Base-by-base conservation (phyloP, 139 green algal species). In the Micractinium sp. region DNA sequence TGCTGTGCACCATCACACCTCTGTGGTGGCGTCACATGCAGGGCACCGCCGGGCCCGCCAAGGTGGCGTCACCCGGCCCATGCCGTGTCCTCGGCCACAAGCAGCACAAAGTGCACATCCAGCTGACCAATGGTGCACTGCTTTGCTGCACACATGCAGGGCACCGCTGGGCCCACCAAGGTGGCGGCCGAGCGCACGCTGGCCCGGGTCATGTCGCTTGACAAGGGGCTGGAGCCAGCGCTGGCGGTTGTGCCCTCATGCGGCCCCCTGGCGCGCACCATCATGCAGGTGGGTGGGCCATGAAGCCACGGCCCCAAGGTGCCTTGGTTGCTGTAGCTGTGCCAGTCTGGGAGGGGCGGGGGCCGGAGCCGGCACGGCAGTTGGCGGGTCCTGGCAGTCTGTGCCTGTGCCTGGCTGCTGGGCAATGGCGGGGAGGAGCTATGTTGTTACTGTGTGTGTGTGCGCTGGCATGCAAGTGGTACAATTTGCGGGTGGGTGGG, bases 171-270 rank as follows among this genome's bases (percentile, higher is more conserved):
- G 1, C 82, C 90, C 33, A 94, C 92, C 20, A 94, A 94, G 84
- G 61, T 96, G 41, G 88, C 92, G 53, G 90, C 89, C 27, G 93
- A 97, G 86, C 89, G 93, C 66, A 92, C 91, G 25, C 71, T 96
- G 29, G 89, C 86, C 35, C 84, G 92, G 3, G 78, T 96, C 77
- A 85, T 96, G 79, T 53, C 85, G 31, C 69, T 93, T 36, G 87
- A 93, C n/a, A 73, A 36, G 71, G 90, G 87, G 19, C 38, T 89
- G 16, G 92, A 95, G 63, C 47, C 86, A 29, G 93, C 90, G 31
- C 86, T 93, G 89, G 74, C 78, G 2, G 97, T 94, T 86, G 87
- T 97, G 75, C 89, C 87, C 9, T 47, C 81, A 66, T 82, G 86
- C 27, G 93, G 92, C 47, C 87, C 90, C 33, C 84, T 89, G 87